Evolutionary conservation across 73 alveolate genomes (phyloP), one percentile per base, ranked within the genome.

Genomic region (Effrenium voratum): DNA sequence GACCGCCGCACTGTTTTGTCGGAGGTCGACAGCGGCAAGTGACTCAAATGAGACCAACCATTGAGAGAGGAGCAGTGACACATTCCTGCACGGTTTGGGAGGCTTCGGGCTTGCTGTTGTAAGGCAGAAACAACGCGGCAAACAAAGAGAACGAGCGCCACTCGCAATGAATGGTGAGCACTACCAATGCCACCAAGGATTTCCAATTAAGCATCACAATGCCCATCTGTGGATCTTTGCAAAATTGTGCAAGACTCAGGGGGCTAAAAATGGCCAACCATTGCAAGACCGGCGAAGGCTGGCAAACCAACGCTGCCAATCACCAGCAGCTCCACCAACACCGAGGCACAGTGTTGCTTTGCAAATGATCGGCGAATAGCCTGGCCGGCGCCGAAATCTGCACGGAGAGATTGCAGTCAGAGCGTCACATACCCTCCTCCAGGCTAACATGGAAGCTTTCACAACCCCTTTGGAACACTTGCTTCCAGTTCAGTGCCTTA

Each of bases 291-390:
- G 16, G 82, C 49, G 46, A 3, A 30, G 32, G 44, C 82, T 70
- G 82, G 28, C 6, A 70, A 70, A 30, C 19, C 44, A 5, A 19
- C 82, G 32, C 13, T 22, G 24, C 44, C 38, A 5, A 30, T 5
- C 5, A 6, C 24, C 82, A 24, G 13, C 47, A 22, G 49, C 30
- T 15, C 15, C 10, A 19, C 30, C 24, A n/a, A 2, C 22, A 0
- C 49, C 47, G 24, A 30, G 94, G 66, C 44, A 86, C 95, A 87
- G 43, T 28, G 95, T 87, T 2, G 95, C 95, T 47, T 70, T 45
- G 45, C 95, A 52, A 49, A 87, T 87, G 66, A 87, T 87, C 38
- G 95, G 95, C 3, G 95, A 87, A 36, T 87, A 87, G 12, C 95
- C 95, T 87, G 38, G 41, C 32, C 26, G 24, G 83, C 83, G 12